Evolutionary conservation across 495 filamentous ascomycete species (phyloP), one percentile per base, ranked within the genome.

Genomic region (Xylaria telfairii): DNA sequence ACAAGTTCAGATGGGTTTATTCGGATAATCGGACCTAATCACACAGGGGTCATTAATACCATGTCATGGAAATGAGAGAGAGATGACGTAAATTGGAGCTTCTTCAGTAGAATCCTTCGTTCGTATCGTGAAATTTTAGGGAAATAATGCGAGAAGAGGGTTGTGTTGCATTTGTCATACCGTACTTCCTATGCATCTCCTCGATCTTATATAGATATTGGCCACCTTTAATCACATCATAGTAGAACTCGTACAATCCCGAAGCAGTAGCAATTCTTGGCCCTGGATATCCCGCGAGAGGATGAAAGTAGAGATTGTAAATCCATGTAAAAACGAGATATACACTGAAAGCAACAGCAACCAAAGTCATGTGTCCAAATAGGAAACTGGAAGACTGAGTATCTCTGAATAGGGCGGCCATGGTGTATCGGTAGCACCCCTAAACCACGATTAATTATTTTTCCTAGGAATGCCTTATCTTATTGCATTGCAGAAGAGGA

Each of bases 11-110:
- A 60, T 0, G 88, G 88, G 39, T 78, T 83, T 56, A 89, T 79
- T 8, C 88, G 83, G 26, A 89, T 74, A 61, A 89, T 85, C 1
- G 87, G 86, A 0, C 86, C 76, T 75, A 19, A 12, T 12, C 3
- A 21, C 1, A 2, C 19, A 42, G 3, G 13, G 10, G 32, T 39
- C 32, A 19, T 62, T 24, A 62, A 37, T 62, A 24, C 32, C 9
- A 21, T 62, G 32, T 17, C 34, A 42, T 12, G 4, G 24, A 4
- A 12, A 17, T 28, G 28, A 9, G 8, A 24, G 19, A 62, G 12
- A 5, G 51, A 30, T 15, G 26, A 49, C 19, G n/a, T 9, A 24
- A 9, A 24, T n/a, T 49, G n/a, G n/a, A 49, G 4, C 46, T 24
- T 21, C 46, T 3, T 24, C 7, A 24, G 10, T 6, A 49, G 46